Conservation (phyloP, 768 basidiomycete species). For the Serendipita sp. region DNA sequence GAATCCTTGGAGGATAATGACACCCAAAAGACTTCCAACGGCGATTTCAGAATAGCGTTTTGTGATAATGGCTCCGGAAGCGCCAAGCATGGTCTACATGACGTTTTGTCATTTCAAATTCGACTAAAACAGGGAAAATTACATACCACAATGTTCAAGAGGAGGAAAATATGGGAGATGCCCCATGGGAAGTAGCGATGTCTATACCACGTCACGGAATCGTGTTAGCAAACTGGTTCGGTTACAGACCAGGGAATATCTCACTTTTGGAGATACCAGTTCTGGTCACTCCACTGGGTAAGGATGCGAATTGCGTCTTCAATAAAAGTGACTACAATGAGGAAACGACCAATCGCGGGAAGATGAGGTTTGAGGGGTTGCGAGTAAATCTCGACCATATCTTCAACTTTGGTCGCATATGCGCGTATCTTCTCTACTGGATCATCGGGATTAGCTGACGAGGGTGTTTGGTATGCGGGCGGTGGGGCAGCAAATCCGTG, state of each 20-base stretch:
- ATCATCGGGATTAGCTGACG: conserved; percentile 34
- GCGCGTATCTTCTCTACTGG: conserved; percentile 63
- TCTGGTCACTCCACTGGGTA: conserved; percentile 92
- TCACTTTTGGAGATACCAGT: conserved; percentile 94
- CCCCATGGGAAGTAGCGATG: conserved; percentile 95
- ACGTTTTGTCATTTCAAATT: neutral
- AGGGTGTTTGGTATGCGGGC: neutral
- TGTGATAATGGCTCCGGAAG: conserved; percentile 70
- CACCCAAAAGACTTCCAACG: conserved; percentile 74
- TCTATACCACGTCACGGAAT: conserved; percentile 27
- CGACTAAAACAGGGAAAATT: neutral
- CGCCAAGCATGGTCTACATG: conserved; percentile 68
- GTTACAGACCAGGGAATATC: conserved; percentile 18
- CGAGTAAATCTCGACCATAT: conserved; percentile 79
- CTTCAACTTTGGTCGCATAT: conserved; percentile 66
- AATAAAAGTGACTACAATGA: conserved; percentile 95
- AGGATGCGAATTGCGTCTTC: conserved; percentile 90
- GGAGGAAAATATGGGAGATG: conserved; percentile 80
- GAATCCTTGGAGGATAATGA: conserved; percentile 90
- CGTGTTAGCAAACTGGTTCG: neutral
- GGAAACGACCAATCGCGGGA: conserved; percentile 85
- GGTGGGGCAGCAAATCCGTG: neutral
- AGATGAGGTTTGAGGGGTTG: conserved; percentile 89
- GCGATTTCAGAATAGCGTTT: conserved; percentile 81
- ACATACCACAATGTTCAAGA: conserved; percentile 81